A percentile compares a stretch with the other conserved stretches of the same genome.
phyloP scores from a whole-genome alignment of 495 filamentous ascomycete genomes.

The Opeltia flavorubescens region DNA sequence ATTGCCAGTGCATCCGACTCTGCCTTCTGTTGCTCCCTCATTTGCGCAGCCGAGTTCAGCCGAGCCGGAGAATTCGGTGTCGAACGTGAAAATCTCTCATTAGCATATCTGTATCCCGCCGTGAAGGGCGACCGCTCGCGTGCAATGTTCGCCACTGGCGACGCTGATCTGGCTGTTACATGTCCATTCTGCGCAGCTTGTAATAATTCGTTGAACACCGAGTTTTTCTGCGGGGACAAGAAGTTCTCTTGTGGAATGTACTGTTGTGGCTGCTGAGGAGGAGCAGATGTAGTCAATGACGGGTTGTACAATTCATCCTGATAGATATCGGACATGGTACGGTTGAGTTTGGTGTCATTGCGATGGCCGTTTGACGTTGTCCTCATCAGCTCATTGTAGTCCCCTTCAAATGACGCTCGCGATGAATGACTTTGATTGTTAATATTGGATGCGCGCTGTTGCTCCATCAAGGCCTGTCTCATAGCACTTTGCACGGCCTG shows the following conservation, averaged over 20 bases:
- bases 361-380: constrained; percentile 16
- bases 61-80: constrained; percentile 23
- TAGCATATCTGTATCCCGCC: constrained; percentile 52
- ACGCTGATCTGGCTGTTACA: constrained; percentile 44
- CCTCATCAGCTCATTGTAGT: constrained; percentile 36
- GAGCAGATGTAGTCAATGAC: constrained; percentile 37
- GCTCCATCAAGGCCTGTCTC: constrained; percentile 38
- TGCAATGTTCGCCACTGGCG: constrained; percentile 36
- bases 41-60: constrained; percentile 41
- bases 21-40: constrained; percentile 44
- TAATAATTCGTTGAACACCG: constrained; percentile 57
- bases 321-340: constrained; percentile 76
- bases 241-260: constrained; percentile 24
- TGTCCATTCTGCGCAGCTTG: constrained; percentile 67
- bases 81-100: constrained; percentile 19
- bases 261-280: constrained; percentile 27
- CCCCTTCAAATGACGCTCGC: constrained; percentile 36
- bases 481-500: constrained; percentile 34
- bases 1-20: constrained; percentile 36
- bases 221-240: constrained; percentile 39
- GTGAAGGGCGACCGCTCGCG: constrained; percentile 77
- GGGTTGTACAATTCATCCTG: constrained; percentile 78
- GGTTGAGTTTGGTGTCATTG: constrained; percentile 61
- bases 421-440: constrained; percentile 36
- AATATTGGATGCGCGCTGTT: constrained; percentile 39